These are phyloP conservation scores for Gorgonomyces haynaldii DNA, from an alignment of 192 early-diverging fungal genomes.

Conservation along the genomic window DNA sequence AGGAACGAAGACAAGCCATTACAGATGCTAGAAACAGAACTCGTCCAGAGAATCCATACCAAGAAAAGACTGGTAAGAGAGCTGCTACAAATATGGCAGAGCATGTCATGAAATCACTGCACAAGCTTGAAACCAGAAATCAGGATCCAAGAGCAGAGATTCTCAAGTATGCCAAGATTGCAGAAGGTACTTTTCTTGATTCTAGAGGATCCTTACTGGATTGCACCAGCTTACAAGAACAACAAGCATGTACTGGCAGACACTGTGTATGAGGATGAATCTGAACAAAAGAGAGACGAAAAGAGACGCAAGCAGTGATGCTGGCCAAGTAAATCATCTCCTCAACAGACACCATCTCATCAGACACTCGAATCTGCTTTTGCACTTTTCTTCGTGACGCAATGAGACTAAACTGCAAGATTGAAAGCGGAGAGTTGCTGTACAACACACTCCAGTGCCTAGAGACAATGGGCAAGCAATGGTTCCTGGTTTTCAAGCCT, in stretches of 20 bases:
- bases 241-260: constrained; percentile 58
- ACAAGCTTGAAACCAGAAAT: constrained; percentile 45
- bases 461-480: no score
- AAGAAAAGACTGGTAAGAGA: constrained; percentile 12
- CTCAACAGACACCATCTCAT: no score
- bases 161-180: constrained; percentile 69
- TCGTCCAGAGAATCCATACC: not conserved
- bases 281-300: constrained; percentile 35
- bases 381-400: no score
- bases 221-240: constrained; percentile 66
- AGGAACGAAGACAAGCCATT: constrained; percentile 2
- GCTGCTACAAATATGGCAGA: constrained; percentile 76
- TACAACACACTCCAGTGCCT: no score
- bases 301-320: constrained; percentile 37
- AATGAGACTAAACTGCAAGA: no score
- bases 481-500: no score
- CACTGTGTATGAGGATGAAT: constrained; percentile 47
- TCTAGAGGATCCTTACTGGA: constrained; percentile 70
- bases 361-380: no score
- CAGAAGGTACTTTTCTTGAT: constrained; percentile 32
- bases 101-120: constrained; percentile 62
- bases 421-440: no score
- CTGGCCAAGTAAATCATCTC: no score
- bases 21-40: not conserved
- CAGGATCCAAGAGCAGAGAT: constrained; percentile 91